A percentile compares a stretch with the other conserved stretches of the same genome.
Evolutionary conservation across 192 early-diverging fungal species (phyloP).

Genomic region (Podochytrium sp.): DNA sequence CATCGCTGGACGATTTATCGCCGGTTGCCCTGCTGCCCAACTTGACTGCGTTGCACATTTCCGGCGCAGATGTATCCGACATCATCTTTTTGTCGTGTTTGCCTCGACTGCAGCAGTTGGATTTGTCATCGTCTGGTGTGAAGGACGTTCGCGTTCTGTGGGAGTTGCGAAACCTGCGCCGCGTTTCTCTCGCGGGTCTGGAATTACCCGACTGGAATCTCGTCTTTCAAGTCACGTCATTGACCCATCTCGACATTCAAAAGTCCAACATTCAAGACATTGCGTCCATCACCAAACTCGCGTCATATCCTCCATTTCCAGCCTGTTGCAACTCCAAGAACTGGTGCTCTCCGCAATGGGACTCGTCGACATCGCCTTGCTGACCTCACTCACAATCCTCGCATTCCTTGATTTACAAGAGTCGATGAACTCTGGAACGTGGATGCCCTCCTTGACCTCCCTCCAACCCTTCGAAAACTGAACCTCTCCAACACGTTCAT

Average conservation of each 20-base stretch:
- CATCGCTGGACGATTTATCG: background rate
- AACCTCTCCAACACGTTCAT: background rate
- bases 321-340: background rate
- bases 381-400: background rate
- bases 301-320: too few species aligned
- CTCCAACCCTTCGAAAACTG: background rate
- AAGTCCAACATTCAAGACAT: background rate
- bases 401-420: background rate
- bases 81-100: background rate
- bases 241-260: background rate
- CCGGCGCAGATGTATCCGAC: background rate
- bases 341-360: background rate
- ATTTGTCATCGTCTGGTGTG: background rate
- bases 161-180: background rate
- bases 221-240: background rate
- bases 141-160: background rate
- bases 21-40: background rate
- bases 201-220: background rate
- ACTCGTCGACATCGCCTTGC: background rate
- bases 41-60: background rate
- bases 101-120: background rate
- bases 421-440: background rate
- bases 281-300: background rate
- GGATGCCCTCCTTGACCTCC: background rate
- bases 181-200: background rate